Evolutionary conservation across 2,329 filamentous ascomycete species (phyloP), one percentile per base, ranked within the genome.

Genomic region (Hirsutella rhossiliensis): DNA sequence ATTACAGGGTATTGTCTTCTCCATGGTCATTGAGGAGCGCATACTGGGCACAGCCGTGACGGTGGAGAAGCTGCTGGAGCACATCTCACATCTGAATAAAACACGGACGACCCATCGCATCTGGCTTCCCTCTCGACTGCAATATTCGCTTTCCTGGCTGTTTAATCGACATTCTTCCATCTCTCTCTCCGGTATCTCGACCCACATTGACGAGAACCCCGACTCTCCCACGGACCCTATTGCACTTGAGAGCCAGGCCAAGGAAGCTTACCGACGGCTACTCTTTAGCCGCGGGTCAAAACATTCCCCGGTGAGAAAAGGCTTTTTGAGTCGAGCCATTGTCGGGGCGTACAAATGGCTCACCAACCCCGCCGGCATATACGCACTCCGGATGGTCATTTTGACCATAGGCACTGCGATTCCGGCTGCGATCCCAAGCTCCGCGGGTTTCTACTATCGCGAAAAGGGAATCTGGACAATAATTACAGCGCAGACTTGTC

Each of bases 391-490:
- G 3, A 64, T 73, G 57, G 67, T 73, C 0, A 48, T 65, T 7
- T 65, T 71, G 0, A 72, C 71, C 0, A 55, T 74, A 11, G 69
- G 64, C 0, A 54, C 63, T 0, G 53, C 57, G 0, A 64, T 75
- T 5, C 66, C 70, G 0, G 62, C 65, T 0, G 59, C 60, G 0
- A 56, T 75, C 4, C 65, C 67, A 0, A 52, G 55, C 23, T 62
- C 61, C 1, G 64, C 71, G 0, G 69, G 67, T 1, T 75, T 75
- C 50, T 73, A 65, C 48, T 74, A 72, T 41, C 62, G 69, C 3
- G 64, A 74, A 45, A 73, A 71, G 50, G 70, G 72, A 0, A 56
- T 75, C 0, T 75, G 72, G 72, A 68, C 60, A 0, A 53, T 74
- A 9, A 72, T 75, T 37, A 75, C 69, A 54, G 71, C 63, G 0